Conservation (phyloP, 768 basidiomycete genomes). For the Vararia minispora region DNA sequence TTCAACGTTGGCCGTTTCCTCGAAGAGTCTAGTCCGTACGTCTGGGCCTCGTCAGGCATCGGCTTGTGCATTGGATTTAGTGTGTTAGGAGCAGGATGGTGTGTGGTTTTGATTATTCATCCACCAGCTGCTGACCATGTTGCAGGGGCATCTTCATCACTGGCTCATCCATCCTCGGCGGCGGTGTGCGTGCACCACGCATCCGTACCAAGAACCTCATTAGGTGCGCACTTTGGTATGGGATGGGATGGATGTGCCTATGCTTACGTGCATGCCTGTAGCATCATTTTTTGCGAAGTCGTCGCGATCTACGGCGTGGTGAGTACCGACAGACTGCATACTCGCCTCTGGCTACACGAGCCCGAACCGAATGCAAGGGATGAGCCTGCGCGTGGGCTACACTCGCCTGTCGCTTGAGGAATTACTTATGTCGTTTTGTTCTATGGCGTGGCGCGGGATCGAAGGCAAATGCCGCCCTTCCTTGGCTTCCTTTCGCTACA, state of each 20-base stretch:
- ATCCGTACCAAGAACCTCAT: slow-evolving; percentile 98
- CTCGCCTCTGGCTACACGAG: slow-evolving; percentile 1
- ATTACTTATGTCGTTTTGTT: too few relatives aligned
- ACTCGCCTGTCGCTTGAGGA: too few relatives aligned
- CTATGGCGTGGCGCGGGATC: too few relatives aligned
- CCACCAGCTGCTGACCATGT: not conserved
- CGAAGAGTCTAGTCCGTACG: slow-evolving; percentile 88
- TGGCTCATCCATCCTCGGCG: slow-evolving; percentile 92
- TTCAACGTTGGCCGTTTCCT: slow-evolving; percentile 94
- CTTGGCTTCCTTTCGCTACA: too few relatives aligned
- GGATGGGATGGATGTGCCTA: not conserved
- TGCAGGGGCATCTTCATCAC: slow-evolving; percentile 95
- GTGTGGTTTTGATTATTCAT: slow-evolving; percentile 18
- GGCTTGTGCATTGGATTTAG: slow-evolving; percentile 90
- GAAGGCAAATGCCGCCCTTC: too few relatives aligned
- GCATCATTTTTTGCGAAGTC: slow-evolving; percentile 99
- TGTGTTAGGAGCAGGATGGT: slow-evolving; percentile 95
- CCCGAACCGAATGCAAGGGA: too few relatives aligned
- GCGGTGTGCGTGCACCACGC: slow-evolving; percentile 86
- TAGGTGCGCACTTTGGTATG: slow-evolving; percentile 41
- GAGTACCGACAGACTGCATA: slow-evolving; percentile 17
- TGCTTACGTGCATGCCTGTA: slow-evolving; percentile 22
- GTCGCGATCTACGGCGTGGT: slow-evolving; percentile 98
- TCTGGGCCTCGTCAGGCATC: slow-evolving; percentile 86
- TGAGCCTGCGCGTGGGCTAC: too few relatives aligned